Base-by-base conservation (phyloP, 2,329 filamentous ascomycete species). In the Colletotrichum truncatum region DNA sequence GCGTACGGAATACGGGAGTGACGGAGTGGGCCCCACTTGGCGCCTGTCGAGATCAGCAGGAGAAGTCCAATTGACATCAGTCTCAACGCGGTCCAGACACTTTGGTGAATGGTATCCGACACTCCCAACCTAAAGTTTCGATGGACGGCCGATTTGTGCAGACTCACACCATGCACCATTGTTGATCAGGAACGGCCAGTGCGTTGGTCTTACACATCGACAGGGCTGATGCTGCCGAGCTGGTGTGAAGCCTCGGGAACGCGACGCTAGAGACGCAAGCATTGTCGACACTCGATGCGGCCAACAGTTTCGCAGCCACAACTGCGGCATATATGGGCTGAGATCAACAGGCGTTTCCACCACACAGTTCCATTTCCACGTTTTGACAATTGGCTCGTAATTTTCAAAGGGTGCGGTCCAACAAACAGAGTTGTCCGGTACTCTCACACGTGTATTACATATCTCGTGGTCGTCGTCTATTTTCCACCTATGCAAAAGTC, bases 11-110 rank as follows among this genome's bases (percentile, higher is more conserved):
- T 38, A 55, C 62, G 51, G 49, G 49, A 55, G 57, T 66, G 63
- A 56, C 63, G 63, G 51, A 66, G 26, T 45, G 21, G 10, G 39
- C 36, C 39, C 63, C 63, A 66, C 63, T 56, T 66, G 43, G 63
- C 49, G 49, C 25, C 5, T 10, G 46, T 62, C 18, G 49, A n/a
- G 62, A 62, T 61, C 62, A 45, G 53, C 54, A 46, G 45, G 45
- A 59, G 52, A 57, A 8, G 41, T 51, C 36, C 26, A 25, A 60
- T 46, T 23, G 45, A 53, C 55, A 46, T 49, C 53, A 43, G 32
- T 21, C 52, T 51, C 36, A 39, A 26, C 34, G 12, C 53, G 26
- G 21, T 23, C 30, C 39, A 39, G 51, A 54, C 43, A 36, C 41
- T 25, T 30, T 6, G 11, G 9, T 21, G 12, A 16, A 25, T 38